Percentiles rank a stretch among this genome's conserved stretches.
Evolutionary conservation across 257 asterid genomes (phyloP).

Genomic region (Schizonepeta tenuifolia): DNA sequence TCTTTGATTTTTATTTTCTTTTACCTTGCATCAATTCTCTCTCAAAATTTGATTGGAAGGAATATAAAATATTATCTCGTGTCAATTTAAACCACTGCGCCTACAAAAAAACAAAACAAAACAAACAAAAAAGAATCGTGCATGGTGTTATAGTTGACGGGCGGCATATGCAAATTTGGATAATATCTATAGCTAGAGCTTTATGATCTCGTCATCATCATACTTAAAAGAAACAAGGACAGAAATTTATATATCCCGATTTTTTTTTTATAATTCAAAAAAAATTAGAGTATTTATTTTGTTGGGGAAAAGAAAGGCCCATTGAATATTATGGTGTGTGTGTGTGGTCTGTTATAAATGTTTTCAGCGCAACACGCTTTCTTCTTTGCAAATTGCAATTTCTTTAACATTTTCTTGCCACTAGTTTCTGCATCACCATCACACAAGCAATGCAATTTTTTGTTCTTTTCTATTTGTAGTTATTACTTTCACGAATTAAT

Average conservation of each 20-base stretch:
- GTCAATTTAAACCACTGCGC: slow-evolving; percentile 34
- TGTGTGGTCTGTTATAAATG: background rate
- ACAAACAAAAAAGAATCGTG: background rate
- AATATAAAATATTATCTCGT: slow-evolving; percentile 14
- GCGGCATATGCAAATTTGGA: slow-evolving; percentile 13
- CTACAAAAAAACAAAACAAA: background rate
- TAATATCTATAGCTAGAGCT: slow-evolving; percentile 10
- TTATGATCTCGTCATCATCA: slow-evolving; percentile 22
- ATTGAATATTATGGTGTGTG: slow-evolving; percentile 18
- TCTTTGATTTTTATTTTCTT: slow-evolving; percentile 36
- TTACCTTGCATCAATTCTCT: slow-evolving; percentile 4
- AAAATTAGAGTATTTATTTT: background rate
- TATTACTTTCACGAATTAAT: slow-evolving; percentile 6
- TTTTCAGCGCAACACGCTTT: slow-evolving; percentile 25
- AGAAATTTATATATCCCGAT: background rate
- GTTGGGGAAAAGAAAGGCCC: background rate
- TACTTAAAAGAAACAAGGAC: background rate
- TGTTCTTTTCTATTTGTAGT: slow-evolving; percentile 2
- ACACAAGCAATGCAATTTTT: background rate
- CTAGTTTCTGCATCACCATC: slow-evolving; percentile 31
- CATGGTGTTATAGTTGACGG: slow-evolving; percentile 12
- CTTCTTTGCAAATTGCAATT: slow-evolving; percentile 11
- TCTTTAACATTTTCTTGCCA: slow-evolving; percentile 26
- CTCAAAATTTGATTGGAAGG: slow-evolving; percentile 16
- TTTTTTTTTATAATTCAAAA: background rate